These are phyloP conservation scores for Paecilomyces fulvus DNA, from an alignment of 2,329 filamentous ascomycete genomes.

Conservation along the genomic window DNA sequence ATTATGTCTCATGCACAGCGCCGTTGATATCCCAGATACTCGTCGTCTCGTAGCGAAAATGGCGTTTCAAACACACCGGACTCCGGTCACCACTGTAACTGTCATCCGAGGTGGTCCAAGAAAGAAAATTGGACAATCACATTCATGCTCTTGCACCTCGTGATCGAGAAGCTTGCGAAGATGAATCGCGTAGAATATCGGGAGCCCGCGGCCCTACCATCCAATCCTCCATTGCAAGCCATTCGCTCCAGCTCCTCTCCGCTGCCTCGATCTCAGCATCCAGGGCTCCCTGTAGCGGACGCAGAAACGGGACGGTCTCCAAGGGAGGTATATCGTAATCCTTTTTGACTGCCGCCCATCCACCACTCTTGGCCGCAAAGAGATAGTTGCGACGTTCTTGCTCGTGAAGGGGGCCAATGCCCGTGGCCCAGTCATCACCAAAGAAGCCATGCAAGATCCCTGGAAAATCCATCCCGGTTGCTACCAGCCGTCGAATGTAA, in stretches of 20 bases:
- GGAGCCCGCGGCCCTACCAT: constrained; percentile 82
- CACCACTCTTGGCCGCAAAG: constrained; percentile 87
- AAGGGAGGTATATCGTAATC: constrained; percentile 81
- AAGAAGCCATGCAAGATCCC: constrained; percentile 92
- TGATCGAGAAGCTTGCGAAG: constrained; percentile 25
- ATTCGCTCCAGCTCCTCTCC: constrained; percentile 83
- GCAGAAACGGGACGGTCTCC: constrained; percentile 79
- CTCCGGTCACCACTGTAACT: not conserved
- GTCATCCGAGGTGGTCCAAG: not conserved
- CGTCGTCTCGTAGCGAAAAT: not conserved
- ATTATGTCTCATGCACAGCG: not conserved
- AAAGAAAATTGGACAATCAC: not conserved
- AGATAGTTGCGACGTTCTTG: constrained; percentile 89
- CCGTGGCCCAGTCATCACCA: constrained; percentile 79
- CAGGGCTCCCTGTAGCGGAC: constrained; percentile 66
- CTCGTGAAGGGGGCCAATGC: constrained; percentile 75
- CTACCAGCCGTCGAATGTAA: constrained; percentile 81
- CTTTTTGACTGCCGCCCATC: constrained; percentile 80
- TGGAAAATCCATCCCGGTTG: constrained; percentile 81
- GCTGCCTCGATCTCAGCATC: constrained; percentile 75
- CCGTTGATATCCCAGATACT: not conserved
- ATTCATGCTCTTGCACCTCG: constrained; percentile 21
- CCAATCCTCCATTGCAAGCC: constrained; percentile 97
- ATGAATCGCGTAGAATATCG: constrained; percentile 32
- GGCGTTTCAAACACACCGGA: not conserved